Evolutionary conservation across 2,329 filamentous ascomycete genomes (phyloP).

Genomic region (Trichoderma atroviride): DNA sequence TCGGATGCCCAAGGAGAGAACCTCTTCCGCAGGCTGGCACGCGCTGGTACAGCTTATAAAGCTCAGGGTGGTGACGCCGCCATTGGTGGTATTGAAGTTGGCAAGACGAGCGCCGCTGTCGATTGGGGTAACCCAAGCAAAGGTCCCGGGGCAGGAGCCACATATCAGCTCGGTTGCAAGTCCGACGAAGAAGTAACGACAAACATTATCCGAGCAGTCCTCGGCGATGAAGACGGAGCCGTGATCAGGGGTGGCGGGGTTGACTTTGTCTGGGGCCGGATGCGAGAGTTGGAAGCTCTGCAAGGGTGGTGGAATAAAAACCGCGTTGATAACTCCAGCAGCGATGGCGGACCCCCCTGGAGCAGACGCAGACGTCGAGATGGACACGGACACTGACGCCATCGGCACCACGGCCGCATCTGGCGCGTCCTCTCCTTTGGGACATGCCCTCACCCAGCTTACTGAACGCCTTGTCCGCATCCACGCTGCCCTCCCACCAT

Average conservation of each 20-base stretch:
- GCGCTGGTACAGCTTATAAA: conserved; percentile 64
- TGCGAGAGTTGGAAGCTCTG: conserved; percentile 66
- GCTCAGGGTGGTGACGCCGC: conserved; percentile 61
- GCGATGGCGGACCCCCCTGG: conserved; percentile 42
- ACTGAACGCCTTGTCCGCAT: conserved; percentile 57
- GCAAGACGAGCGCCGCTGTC: conserved; percentile 72
- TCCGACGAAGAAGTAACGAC: conserved; percentile 61
- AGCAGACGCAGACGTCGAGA: conserved; percentile 22
- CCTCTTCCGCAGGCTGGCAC: conserved; percentile 79
- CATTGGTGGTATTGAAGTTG: conserved; percentile 56
- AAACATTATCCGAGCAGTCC: conserved; percentile 59
- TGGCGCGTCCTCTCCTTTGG: conserved; percentile 42
- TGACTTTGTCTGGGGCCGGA: conserved; percentile 68
- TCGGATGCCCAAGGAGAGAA: conserved; percentile 80
- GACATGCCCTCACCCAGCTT: conserved; percentile 50
- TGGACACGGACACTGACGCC: conserved; percentile 26
- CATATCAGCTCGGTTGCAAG: conserved; percentile 58
- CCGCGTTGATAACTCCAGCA: conserved; percentile 43
- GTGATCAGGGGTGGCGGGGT: conserved; percentile 63
- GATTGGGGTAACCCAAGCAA: conserved; percentile 83
- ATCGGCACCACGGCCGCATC: conserved; percentile 27
- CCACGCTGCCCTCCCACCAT: conserved; percentile 61
- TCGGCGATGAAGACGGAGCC: conserved; percentile 59
- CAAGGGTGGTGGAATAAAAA: conserved; percentile 70
- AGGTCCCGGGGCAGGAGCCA: conserved; percentile 59